Base-by-base conservation (phyloP, 2,329 filamentous ascomycete genomes). In the Hymenoscyphus linearis region DNA sequence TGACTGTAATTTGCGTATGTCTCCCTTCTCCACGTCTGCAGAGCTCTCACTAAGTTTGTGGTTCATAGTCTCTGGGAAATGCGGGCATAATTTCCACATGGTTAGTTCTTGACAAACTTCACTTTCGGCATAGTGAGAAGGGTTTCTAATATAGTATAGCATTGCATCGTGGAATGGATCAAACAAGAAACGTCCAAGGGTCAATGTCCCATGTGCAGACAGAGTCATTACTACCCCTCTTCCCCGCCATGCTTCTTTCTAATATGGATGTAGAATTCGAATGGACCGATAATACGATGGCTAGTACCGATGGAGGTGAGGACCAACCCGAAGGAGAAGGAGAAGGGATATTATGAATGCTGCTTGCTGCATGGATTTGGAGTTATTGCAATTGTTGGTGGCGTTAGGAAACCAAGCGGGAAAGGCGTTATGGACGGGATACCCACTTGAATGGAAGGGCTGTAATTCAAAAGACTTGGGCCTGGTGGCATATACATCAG, bases 11-110 rank as follows among this genome's bases (percentile, higher is more conserved):
- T 81, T 99, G 62, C 82, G 93, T 97, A 78, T 75, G 88, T 79
- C 35, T 63, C n/a, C 16, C 16, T 13, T 37, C 50, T 52, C 58
- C 26, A 16, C 55, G 4, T 22, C 16, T 44, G 6, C n/a, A 44
- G 5, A 7, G 16, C 10, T 18, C 9, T 9, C 6, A 44, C 37
- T 44, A 22, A 44, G 16, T 22, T n/a, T 44, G 37, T 16, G 40
- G 9, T 44, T 18, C 31, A 63, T 35, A 97, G 93, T 97, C 67
- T 93, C 95, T 64, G 95, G 95, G 52, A 96, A 93, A 79, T 99
- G 95, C 77, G 93, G 92, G 4, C 95, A 99, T 75, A 96, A 91
- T 65, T 99, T 99, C 73, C 95, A 99, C 76, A 96, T 96, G 90
- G 92, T 96, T 76, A 68, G 80, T 54, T 13, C 18, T 18, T 14